A percentile compares a stretch with the other conserved stretches of the same genome.
Conservation (phyloP, 495 filamentous ascomycete genomes). For the Apodospora peruviana region DNA sequence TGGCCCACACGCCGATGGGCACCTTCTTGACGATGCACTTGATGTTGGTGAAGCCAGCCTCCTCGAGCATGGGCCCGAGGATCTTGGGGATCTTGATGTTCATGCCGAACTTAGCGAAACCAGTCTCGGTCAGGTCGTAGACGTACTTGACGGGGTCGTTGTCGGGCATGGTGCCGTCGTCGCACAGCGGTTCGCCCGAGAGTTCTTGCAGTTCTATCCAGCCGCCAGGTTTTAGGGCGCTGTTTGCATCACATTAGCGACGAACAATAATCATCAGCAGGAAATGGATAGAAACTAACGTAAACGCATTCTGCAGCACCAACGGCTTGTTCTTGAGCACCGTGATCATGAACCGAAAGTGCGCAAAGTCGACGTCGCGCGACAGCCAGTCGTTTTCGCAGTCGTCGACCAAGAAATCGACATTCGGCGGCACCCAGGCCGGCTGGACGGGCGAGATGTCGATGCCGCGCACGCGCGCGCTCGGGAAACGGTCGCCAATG, state of each 20-base stretch:
- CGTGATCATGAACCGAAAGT: slow-evolving; percentile 29
- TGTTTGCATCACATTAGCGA: slow-evolving; percentile 4
- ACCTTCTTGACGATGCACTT: slow-evolving; percentile 45
- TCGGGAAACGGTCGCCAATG: slow-evolving; percentile 30
- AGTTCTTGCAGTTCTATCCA: slow-evolving; percentile 43
- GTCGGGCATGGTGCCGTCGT: slow-evolving; percentile 34
- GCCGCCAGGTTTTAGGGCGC: slow-evolving; percentile 32
- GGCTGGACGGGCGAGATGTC: slow-evolving; percentile 34
- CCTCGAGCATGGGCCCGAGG: slow-evolving; percentile 40
- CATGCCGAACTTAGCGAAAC: slow-evolving; percentile 29
- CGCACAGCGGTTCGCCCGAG: slow-evolving; percentile 28
- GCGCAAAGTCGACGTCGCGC: slow-evolving; percentile 30
- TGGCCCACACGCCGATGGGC: slow-evolving; percentile 53
- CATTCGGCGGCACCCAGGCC: slow-evolving; percentile 26
- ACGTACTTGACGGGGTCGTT: slow-evolving; percentile 31
- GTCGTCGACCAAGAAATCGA: slow-evolving; percentile 35
- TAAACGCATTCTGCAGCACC: background rate
- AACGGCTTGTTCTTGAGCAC: slow-evolving; percentile 24
- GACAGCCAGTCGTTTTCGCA: slow-evolving; percentile 28
- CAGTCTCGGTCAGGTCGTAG: slow-evolving; percentile 21
- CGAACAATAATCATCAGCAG: background rate
- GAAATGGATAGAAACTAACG: background rate
- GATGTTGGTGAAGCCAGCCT: slow-evolving; percentile 56
- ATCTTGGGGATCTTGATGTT: slow-evolving; percentile 42
- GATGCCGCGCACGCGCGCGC: slow-evolving; percentile 22